Evolutionary conservation across 192 early-diverging fungal species (phyloP), one percentile per base, ranked within the genome.

Genomic region (Jimgerdemannia flammicorona): DNA sequence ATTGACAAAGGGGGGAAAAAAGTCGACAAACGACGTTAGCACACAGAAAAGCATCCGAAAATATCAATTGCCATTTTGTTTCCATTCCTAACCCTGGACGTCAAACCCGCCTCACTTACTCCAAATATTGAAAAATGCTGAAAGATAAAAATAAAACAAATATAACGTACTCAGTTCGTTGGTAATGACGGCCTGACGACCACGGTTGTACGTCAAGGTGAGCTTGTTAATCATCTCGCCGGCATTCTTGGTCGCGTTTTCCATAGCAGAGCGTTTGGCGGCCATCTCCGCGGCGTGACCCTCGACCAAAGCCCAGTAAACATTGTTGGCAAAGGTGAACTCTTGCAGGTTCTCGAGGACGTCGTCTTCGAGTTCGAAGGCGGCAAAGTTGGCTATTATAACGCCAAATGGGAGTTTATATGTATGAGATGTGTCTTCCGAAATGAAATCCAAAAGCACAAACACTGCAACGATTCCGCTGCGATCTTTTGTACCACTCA

Each of bases 211-310:
- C 76, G 91, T 92, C 82, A 99, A 87, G 69, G 96, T 97, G 69
- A 99, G 88, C 82, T 93, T 97, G 83, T 92, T 87, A 88, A 99
- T 96, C 91, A 99, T 97, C 75, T 99, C 96, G 82, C 93, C 94
- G 72, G 97, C 98, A 87, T 99, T 99, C 91, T 98, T 96, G 85
- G 97, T 98, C 49, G 98, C 97, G 84, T 99, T 99, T 90, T 99
- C 98, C 98, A 98, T 99, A 77, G 98, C 98, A 77, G 93, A 93
- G 75, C 97, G 92, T 90, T 95, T 96, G 74, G 98, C 94, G 71
- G 93, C 91, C 92, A 98, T 93, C 83, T 99, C 98, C 40, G 95
- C 88, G 65, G 96, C 96, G 79, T 98, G 95, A 72, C 97, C 96
- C 86, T 99, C 98, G 72, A 94, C 93, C 72, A 99, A 86, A 75